Evolutionary conservation across 2,329 filamentous ascomycete genomes (phyloP).

Genomic region (Knufia fluminis): DNA sequence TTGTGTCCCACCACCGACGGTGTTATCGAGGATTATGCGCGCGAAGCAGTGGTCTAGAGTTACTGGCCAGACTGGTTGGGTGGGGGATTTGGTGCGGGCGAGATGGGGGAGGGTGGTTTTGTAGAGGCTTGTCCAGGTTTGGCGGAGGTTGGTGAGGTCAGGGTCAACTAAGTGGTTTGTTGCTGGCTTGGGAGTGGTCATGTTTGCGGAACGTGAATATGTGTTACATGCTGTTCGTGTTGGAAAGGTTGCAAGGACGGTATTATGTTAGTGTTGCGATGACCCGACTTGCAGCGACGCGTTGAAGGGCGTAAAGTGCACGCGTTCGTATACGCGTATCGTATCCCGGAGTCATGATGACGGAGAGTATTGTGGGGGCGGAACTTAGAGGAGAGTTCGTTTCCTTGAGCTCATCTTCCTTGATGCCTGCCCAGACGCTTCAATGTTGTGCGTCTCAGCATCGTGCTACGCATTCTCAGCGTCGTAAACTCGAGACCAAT

Average conservation of each 20-base stretch:
- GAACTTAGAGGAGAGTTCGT: too few species aligned
- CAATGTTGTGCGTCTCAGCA: too few species aligned
- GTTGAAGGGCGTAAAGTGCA: neutral
- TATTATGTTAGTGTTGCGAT: too few species aligned
- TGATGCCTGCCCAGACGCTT: too few species aligned
- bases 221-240: too few species aligned
- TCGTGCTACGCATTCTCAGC: too few species aligned
- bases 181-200: too few species aligned
- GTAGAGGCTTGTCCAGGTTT: conserved; percentile 22
- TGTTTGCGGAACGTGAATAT: too few species aligned
- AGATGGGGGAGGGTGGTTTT: conserved; percentile 22
- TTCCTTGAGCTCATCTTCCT: neutral
- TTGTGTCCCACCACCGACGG: conserved; percentile 25
- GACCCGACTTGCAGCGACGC: neutral
- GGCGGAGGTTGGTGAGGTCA: conserved; percentile 11
- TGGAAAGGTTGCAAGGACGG: too few species aligned
- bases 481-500: too few species aligned
- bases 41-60: conserved; percentile 21
- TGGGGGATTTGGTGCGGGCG: conserved; percentile 16
- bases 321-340: neutral
- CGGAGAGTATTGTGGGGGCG: neutral
- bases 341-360: too few species aligned
- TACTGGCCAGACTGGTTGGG: conserved; percentile 35
- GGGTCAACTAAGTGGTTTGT: neutral
- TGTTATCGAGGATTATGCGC: conserved; percentile 30